Evolutionary conservation across 1,284 basidiomycete species (phyloP), one percentile per base, ranked within the genome.

Genomic region (Heliocybe sulcata): DNA sequence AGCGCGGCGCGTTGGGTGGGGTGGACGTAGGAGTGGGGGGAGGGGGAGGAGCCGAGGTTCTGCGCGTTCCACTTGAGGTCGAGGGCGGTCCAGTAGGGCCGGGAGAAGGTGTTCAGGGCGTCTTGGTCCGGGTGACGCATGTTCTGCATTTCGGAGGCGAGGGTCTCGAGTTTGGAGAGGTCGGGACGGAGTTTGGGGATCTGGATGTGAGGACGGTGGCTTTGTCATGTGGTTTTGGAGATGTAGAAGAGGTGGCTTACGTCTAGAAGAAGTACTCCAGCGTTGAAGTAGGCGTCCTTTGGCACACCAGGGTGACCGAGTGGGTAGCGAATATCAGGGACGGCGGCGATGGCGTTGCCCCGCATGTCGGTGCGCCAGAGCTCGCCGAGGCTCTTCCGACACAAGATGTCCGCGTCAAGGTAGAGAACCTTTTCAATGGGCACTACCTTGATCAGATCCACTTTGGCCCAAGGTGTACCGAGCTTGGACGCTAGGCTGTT

Each of bases 41-140:
- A 68, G 3, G 76, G 78, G 60, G 82, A 83, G 2, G 80, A 80
- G 9, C 79, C 80, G 22, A 82, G 65, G 1, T 81, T 81, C 54
- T 81, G 77, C 1, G 78, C 80, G 55, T 83, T 82, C 79, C 79
- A 83, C 47, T 58, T 58, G 42, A 80, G 63, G 47, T 64, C 63
- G 22, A 83, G 55, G 35, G 69, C 54, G 6, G 59, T 58, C 77
- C 79, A 81, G 26, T 71, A 61, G 3, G 57, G 63, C 14, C 56
- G 60, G 58, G 81, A 81, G 59, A 75, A 70, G n/a, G 56, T 59
- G 59, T 82, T 82, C 54, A 83, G 66, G 1, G 64, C 72, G 58
- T 83, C 81, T 56, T 82, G 81, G 57, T 82, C 80, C 1, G 61
- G 63, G 58, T 69, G 76, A 16, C 42, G 42, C n/a, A 25, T 25